A percentile compares a stretch with the other conserved stretches of the same genome.
phyloP scores from a whole-genome alignment of 257 asterid genomes.

The Nicotiana paniculata region DNA sequence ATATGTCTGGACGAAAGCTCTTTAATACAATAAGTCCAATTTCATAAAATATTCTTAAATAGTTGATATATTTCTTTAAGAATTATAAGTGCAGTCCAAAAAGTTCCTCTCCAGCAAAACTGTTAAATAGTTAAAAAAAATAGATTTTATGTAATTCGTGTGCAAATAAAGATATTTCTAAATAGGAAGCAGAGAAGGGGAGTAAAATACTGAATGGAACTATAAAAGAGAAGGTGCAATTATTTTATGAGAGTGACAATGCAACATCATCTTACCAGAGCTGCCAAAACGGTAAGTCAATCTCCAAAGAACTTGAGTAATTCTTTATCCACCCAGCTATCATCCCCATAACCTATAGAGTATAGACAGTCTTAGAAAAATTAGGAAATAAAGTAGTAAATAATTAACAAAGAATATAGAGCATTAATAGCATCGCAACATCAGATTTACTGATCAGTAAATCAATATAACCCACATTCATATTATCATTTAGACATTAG shows the following conservation, averaged over 20 bases:
- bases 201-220: no score
- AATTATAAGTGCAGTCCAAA: no score
- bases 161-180: no score
- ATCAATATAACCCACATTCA: neutral
- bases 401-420: neutral
- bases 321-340: conserved; percentile 23
- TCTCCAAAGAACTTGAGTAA: conserved; percentile 72
- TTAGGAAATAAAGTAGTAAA: neutral
- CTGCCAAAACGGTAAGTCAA: conserved; percentile 28
- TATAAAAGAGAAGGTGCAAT: neutral
- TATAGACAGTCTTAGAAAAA: neutral
- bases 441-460: conserved; percentile 5
- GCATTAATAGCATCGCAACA: neutral
- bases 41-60: no score
- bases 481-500: no score
- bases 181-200: no score
- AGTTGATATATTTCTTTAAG: no score
- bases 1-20: no score
- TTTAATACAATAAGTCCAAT: no score
- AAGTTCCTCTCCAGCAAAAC: no score
- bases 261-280: conserved; percentile 28
- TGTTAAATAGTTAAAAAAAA: no score
- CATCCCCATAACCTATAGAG: conserved; percentile 7
- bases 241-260: neutral
- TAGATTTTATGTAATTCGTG: no score